phyloP scores from a whole-genome alignment of 2,329 filamentous ascomycete species.

The Curvularia verruculosa region DNA sequence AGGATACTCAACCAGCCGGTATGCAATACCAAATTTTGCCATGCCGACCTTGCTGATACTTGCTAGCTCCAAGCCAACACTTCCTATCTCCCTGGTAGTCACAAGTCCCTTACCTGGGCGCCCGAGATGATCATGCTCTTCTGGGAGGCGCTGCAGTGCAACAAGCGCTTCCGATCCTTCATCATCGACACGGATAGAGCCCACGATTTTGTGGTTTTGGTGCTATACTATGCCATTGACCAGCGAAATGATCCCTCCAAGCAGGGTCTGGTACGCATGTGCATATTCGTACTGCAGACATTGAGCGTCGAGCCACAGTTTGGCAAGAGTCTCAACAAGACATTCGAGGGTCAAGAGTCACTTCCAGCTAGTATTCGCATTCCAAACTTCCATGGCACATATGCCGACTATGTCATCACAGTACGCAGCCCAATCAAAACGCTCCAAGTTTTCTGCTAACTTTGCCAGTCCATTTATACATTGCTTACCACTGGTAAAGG shows the following conservation, averaged over 20 bases:
- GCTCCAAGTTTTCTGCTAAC: slow-evolving; percentile 31
- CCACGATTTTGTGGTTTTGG: slow-evolving; percentile 89
- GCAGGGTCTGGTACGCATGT: slow-evolving; percentile 94
- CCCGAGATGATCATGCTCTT: slow-evolving; percentile 97
- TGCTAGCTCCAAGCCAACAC: slow-evolving; percentile 76
- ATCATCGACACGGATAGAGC: slow-evolving; percentile 94
- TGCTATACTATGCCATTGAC: slow-evolving; percentile 91
- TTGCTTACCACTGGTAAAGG: slow-evolving; percentile 91
- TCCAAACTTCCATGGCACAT: slow-evolving; percentile 82
- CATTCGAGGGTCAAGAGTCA: slow-evolving; percentile 86
- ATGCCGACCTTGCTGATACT: slow-evolving; percentile 27
- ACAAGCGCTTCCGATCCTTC: slow-evolving; percentile 94
- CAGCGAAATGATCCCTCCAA: slow-evolving; percentile 84
- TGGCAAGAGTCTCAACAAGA: slow-evolving; percentile 85
- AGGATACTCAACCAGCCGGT: slow-evolving; percentile 87
- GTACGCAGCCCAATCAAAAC: slow-evolving; percentile 55
- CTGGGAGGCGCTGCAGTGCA: slow-evolving; percentile 97
- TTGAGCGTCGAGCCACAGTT: slow-evolving; percentile 92
- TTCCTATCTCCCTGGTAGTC: slow-evolving; percentile 85
- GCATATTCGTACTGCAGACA: slow-evolving; percentile 94
- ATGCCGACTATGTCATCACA: slow-evolving; percentile 92
- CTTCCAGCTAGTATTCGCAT: slow-evolving; percentile 82
- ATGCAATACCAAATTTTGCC: slow-evolving; percentile 16
- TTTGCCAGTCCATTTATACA: slow-evolving; percentile 77
- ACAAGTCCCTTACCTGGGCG: slow-evolving; percentile 81